Evolutionary conservation across 305 asterid species (phyloP).

Genomic region (Fraxinus angustifolia): DNA sequence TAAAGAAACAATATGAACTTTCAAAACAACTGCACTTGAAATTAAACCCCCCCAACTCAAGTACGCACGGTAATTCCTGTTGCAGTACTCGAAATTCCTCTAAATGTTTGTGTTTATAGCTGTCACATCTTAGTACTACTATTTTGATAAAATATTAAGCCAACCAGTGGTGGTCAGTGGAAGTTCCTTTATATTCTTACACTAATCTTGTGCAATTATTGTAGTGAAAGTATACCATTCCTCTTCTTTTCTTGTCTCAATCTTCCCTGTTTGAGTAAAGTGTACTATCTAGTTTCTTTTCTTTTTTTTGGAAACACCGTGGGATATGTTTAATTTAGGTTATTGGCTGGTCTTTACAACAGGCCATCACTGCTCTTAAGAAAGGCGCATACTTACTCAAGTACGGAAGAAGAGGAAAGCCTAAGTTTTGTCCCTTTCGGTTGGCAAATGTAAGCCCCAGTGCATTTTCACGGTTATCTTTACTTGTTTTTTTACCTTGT

Average conservation of each 20-base stretch:
- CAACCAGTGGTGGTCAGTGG: constrained; percentile 1
- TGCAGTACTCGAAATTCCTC: not conserved
- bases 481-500: constrained; percentile 19
- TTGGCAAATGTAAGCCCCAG: constrained; percentile 69
- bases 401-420: constrained; percentile 97
- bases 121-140: not conserved
- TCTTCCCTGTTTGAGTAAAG: constrained; percentile 14
- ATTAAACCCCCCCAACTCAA: not conserved
- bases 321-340: constrained; percentile 28
- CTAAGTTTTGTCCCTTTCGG: constrained; percentile 93
- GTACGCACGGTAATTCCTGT: not conserved
- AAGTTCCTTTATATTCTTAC: constrained; percentile 7
- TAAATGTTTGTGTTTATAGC: not conserved
- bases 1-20: not conserved
- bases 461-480: constrained; percentile 14
- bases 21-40: not conserved
- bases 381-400: constrained; percentile 88
- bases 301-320: constrained; percentile 3
- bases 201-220: not conserved
- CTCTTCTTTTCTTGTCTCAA: not conserved
- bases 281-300: constrained; percentile 2
- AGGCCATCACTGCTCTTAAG: constrained; percentile 90
- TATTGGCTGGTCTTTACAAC: constrained; percentile 35
- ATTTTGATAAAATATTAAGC: constrained; percentile 14
- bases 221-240: not conserved